Percentiles rank a stretch among this genome's conserved stretches.
Evolutionary conservation across 2,329 filamentous ascomycete genomes (phyloP).

Genomic region (Aspergillus felis): DNA sequence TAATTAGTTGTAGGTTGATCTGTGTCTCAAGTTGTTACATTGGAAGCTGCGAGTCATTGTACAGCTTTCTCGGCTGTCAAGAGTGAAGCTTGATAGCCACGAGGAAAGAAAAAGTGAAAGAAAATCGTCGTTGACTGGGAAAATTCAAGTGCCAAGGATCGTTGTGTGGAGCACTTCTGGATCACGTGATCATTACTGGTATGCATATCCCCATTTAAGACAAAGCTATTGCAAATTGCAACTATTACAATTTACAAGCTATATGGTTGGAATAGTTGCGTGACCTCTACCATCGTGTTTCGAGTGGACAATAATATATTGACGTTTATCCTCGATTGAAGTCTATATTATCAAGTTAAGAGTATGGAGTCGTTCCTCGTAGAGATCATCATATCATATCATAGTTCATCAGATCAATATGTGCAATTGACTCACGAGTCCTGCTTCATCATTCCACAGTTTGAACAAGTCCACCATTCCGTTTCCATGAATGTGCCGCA

Average conservation of each 20-base stretch:
- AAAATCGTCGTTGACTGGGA: background rate
- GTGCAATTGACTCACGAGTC: conserved; percentile 34
- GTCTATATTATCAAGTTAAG: background rate
- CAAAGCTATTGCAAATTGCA: background rate
- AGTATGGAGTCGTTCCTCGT: background rate
- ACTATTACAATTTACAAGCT: background rate
- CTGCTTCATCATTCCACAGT: conserved; percentile 57
- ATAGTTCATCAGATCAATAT: background rate
- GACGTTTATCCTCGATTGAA: background rate
- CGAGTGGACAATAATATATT: background rate
- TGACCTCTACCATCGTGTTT: background rate
- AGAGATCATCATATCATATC: background rate
- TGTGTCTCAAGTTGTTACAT: background rate
- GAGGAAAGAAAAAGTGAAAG: background rate
- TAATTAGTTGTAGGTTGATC: background rate
- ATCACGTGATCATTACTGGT: background rate
- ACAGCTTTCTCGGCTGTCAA: background rate
- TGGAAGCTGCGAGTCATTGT: background rate
- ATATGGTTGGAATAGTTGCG: background rate
- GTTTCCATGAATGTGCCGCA: conserved; percentile 63
- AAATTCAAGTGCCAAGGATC: background rate
- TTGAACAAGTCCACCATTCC: conserved; percentile 61
- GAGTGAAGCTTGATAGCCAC: background rate
- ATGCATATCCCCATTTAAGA: background rate
- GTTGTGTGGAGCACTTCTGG: background rate